These are phyloP conservation scores for Cadophora sp. DNA, from an alignment of 2,329 filamentous ascomycete species.

Conservation along the genomic window DNA sequence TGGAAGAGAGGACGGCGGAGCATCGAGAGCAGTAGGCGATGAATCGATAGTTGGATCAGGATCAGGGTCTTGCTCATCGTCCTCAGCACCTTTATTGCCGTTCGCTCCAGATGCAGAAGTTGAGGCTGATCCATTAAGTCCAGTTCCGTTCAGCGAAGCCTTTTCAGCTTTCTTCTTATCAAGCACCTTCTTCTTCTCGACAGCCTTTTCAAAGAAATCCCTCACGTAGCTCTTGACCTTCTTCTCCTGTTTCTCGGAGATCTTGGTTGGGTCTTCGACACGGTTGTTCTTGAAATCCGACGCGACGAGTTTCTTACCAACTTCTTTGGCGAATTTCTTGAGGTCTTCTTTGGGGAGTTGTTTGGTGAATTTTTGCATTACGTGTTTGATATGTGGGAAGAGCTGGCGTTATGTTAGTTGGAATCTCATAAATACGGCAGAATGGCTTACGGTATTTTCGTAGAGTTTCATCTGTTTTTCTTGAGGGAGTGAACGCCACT, in stretches of 20 bases:
- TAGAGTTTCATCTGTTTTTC: constrained; percentile 97
- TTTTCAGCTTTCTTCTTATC: constrained; percentile 70
- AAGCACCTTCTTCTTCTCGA: constrained; percentile 73
- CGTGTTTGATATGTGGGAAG: constrained; percentile 82
- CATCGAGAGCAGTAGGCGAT: constrained; percentile 21
- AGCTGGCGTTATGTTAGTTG: constrained; percentile 59
- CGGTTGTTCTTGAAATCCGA: constrained; percentile 91
- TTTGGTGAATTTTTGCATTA: constrained; percentile 85
- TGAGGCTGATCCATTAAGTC: constrained; percentile 35
- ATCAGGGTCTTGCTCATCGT: constrained; percentile 32
- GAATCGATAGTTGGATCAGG: constrained; percentile 41
- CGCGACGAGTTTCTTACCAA: constrained; percentile 87
- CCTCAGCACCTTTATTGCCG: constrained; percentile 45
- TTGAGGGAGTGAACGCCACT: constrained; percentile 71
- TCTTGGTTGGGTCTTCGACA: constrained; percentile 81
- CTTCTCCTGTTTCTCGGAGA: constrained; percentile 78
- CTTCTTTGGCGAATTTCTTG: constrained; percentile 68
- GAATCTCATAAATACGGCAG: neutral
- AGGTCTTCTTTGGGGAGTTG: constrained; percentile 83
- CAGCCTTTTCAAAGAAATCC: constrained; percentile 86
- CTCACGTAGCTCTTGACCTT: constrained; percentile 85
- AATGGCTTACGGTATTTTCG: constrained; percentile 80
- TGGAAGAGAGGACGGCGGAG: constrained; percentile 44
- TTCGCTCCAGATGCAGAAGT: constrained; percentile 35
- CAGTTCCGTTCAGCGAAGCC: constrained; percentile 41